Evolutionary conservation across 2,329 filamentous ascomycete species (phyloP), one percentile per base, ranked within the genome.

Genomic region (Talaromyces sp.): DNA sequence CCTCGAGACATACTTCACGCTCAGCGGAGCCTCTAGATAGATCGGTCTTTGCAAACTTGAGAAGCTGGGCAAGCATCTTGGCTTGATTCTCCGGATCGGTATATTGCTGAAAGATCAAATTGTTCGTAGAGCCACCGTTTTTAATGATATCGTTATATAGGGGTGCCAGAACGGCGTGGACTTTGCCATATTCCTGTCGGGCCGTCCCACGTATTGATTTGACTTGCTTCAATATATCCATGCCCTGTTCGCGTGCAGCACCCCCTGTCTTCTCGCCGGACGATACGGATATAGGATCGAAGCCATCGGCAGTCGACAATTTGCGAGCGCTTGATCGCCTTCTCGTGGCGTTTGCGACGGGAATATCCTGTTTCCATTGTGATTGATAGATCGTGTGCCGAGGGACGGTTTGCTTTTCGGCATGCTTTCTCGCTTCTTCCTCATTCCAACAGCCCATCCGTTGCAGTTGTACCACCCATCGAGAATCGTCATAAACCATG

Each of bases 401-500:
- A 40, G 54, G 14, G 16, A 23, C 30, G 6, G 4, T 34, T 12
- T 51, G 59, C 28, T 94, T 88, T 65, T 97, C 94, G 58, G 92
- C 91, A 59, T 90, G 81, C 67, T 85, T 87, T 64, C 93, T 85
- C 4, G 95, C 95, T 73, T 96, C 94, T 3, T 81, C 76, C 73
- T 99, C 95, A 71, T 96, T 89, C 95, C 95, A 99, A 67, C 90
- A 89, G 1, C 89, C 91, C 87, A 99, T 96, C 62, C 84, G 87
- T 73, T 90, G 90, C 60, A 99, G 78, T 65, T 91, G 85, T 65
- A 91, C 87, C 44, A 98, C 90, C 95, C 95, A 99, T 79, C 94
- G 85, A 56, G 92, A 91, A 75, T 99, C 95, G 75, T 99, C 95
- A 77, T 98, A 99, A 3, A 97, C 93, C 93, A 99, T 99, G 78